phyloP scores from a whole-genome alignment of 192 early-diverging fungal species.

The Coemansia sp. region DNA sequence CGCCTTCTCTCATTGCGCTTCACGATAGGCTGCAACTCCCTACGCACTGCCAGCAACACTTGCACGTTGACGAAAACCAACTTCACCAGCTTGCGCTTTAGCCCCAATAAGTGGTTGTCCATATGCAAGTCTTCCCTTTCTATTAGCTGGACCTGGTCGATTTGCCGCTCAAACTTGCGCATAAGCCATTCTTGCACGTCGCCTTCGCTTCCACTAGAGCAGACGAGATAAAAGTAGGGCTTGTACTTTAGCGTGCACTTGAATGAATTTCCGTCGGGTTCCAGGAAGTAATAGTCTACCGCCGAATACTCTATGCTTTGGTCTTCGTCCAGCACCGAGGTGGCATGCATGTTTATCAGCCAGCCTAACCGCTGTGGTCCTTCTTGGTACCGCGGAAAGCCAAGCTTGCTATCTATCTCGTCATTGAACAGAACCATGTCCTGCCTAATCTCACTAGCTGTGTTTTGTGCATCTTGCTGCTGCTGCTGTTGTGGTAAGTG shows the following conservation, averaged over 20 bases:
- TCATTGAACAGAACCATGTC: constrained; percentile 33
- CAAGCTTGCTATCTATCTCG: constrained; percentile 61
- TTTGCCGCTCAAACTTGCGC: constrained; percentile 63
- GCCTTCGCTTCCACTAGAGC: constrained; percentile 69
- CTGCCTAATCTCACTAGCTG: constrained; percentile 1
- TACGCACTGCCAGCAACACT: constrained; percentile 74
- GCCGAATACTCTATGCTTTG: constrained; percentile 65
- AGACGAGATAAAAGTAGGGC: constrained; percentile 89
- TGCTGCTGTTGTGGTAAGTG: neutral
- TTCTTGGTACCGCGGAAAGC: constrained; percentile 67
- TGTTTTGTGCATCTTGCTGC: neutral
- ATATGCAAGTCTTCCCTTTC: constrained; percentile 83
- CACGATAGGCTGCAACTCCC: constrained; percentile 66
- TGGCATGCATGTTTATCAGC: constrained; percentile 95
- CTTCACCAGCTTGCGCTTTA: constrained; percentile 68
- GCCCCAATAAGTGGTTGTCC: constrained; percentile 87
- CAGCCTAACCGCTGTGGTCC: constrained; percentile 79
- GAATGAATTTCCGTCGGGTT: constrained; percentile 84
- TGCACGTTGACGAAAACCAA: constrained; percentile 80
- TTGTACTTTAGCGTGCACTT: constrained; percentile 80
- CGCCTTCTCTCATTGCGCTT: constrained; percentile 66
- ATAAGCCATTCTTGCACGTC: constrained; percentile 86
- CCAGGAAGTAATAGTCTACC: constrained; percentile 91
- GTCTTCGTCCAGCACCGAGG: constrained; percentile 63
- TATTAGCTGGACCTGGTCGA: constrained; percentile 63